Evolutionary conservation across 345 rosid genomes (phyloP).

Genomic region (Trapa bicornis): DNA sequence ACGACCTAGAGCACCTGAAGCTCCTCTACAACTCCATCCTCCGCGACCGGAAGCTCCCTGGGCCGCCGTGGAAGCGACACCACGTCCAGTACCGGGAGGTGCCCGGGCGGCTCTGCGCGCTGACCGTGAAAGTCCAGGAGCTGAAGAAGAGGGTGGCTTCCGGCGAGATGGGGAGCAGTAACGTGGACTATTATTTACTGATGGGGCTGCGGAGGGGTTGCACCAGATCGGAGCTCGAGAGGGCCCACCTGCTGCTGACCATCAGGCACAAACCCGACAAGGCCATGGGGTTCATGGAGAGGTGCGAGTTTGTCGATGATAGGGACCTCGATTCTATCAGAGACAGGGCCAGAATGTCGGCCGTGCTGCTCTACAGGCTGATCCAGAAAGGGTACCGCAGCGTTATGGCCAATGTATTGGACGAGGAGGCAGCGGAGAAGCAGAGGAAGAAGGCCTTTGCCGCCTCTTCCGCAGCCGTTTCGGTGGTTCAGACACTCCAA

Average conservation of each 20-base stretch:
- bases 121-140: constrained; percentile 49
- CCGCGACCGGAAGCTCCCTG: constrained; percentile 81
- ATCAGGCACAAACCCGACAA: constrained; percentile 81
- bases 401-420: constrained; percentile 40
- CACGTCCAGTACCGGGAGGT: constrained; percentile 72
- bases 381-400: constrained; percentile 71
- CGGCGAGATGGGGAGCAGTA: constrained; percentile 45
- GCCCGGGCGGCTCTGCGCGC: constrained; percentile 63
- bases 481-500: constrained; percentile 35
- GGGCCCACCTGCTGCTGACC: constrained; percentile 66
- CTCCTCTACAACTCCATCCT: constrained; percentile 73
- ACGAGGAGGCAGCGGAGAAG: constrained; percentile 57
- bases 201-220: constrained; percentile 84
- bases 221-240: constrained; percentile 71
- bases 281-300: constrained; percentile 51
- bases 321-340: constrained; percentile 56
- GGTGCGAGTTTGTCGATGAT: constrained; percentile 66
- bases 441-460: constrained; percentile 36
- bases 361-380: constrained; percentile 65
- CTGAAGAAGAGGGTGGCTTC: constrained; percentile 67
- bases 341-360: constrained; percentile 75
- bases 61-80: constrained; percentile 92
- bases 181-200: constrained; percentile 72
- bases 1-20: constrained; percentile 87
- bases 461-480: constrained; percentile 24